Evolutionary conservation across 805 yeast species (phyloP).

Genomic region (Suhomyces tanzawaensis): DNA sequence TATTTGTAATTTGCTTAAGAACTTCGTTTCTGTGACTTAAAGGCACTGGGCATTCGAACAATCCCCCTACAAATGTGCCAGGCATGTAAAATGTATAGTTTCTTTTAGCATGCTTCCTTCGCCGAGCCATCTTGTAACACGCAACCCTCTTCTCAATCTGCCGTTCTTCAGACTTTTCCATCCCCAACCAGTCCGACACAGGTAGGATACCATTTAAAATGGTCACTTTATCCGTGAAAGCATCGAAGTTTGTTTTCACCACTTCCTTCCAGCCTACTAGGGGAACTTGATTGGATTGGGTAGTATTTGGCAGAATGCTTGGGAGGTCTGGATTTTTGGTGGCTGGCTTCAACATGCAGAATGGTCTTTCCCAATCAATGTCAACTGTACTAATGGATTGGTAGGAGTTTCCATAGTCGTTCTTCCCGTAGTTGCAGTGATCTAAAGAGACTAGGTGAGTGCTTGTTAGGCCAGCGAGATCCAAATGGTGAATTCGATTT

Average conservation of each 20-base stretch:
- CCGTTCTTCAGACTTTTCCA: too few species aligned
- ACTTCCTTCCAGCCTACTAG: too few species aligned
- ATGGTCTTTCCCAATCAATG: constrained; percentile 48
- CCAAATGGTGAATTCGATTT: constrained; percentile 44
- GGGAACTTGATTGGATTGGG: too few species aligned
- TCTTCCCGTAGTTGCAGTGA: constrained; percentile 52
- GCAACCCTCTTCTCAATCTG: too few species aligned
- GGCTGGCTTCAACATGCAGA: constrained; percentile 41
- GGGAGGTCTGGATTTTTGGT: too few species aligned
- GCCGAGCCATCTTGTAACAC: constrained; percentile 58
- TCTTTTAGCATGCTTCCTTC: constrained; percentile 49
- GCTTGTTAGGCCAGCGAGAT: constrained; percentile 24
- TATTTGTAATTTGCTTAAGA: constrained; percentile 14
- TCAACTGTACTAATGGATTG: constrained; percentile 30
- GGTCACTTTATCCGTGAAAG: too few species aligned
- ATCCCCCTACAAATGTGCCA: constrained; percentile 59
- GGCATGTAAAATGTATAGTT: constrained; percentile 51
- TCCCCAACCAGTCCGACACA: too few species aligned
- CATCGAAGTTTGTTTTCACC: too few species aligned
- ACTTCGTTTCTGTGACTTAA: constrained; percentile 21
- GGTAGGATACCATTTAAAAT: too few species aligned
- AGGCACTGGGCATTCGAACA: constrained; percentile 50
- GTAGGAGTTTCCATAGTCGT: constrained; percentile 40
- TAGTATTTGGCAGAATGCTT: too few species aligned
- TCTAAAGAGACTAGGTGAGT: constrained; percentile 45